Conservation (phyloP, 306 rosid species). For the Gleditsia sinensis region DNA sequence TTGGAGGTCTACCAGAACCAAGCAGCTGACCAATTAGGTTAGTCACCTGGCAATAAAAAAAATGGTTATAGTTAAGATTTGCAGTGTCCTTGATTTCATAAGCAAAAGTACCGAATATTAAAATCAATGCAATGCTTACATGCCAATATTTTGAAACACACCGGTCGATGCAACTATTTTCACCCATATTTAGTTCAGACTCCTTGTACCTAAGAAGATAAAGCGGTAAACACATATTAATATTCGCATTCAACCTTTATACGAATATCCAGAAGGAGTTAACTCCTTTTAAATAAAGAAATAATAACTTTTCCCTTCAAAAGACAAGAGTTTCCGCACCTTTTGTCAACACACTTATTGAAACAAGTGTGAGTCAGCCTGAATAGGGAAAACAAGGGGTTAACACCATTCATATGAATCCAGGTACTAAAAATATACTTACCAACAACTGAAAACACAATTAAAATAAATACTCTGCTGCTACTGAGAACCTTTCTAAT, state of each 20-base stretch:
- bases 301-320: constrained; percentile 14
- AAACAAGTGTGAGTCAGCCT: constrained; percentile 97
- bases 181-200: constrained; percentile 95
- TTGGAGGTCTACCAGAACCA: constrained; percentile 73
- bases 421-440: too few relatives aligned
- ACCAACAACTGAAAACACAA: too few relatives aligned
- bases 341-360: constrained; percentile 89
- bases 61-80: constrained; percentile 1
- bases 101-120: too few relatives aligned
- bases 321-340: constrained; percentile 52
- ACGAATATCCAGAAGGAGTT: neutral
- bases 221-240: neutral
- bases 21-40: constrained; percentile 83
- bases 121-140: too few relatives aligned
- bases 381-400: constrained; percentile 32
- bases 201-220: constrained; percentile 84
- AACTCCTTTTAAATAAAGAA: neutral
- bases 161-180: constrained; percentile 96
- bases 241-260: constrained; percentile 1
- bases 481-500: too few relatives aligned
- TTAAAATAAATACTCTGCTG: too few relatives aligned
- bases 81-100: constrained; percentile 1
- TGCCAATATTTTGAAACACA: constrained; percentile 99
- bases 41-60: constrained; percentile 60
- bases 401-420: too few relatives aligned